Evolutionary conservation across 2,329 filamentous ascomycete species (phyloP).

Genomic region (Sporothrix variecibatus): DNA sequence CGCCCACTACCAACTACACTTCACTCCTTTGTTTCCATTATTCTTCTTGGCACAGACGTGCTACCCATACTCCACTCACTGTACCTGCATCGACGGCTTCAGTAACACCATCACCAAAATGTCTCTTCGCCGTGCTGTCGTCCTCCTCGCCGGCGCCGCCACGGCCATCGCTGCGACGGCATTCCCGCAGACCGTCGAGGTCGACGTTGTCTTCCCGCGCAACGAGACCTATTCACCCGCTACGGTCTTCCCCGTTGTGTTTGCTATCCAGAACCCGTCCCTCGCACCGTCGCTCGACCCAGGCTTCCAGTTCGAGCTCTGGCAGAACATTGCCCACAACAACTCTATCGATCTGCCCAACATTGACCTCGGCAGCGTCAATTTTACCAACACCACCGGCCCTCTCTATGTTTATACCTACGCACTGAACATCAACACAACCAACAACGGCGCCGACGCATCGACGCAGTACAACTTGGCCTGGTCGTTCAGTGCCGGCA

Average conservation of each 20-base stretch:
- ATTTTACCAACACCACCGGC: conserved; percentile 15
- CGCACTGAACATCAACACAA: conserved; percentile 5
- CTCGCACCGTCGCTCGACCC: conserved; percentile 30
- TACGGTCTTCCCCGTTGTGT: conserved; percentile 35
- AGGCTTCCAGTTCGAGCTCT: conserved; percentile 2
- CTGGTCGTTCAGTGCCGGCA: conserved; percentile 15
- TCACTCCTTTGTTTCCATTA: neutral
- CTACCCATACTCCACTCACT: neutral
- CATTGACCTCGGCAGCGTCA: conserved; percentile 20
- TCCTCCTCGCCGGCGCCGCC: neutral
- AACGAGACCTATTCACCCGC: conserved; percentile 38
- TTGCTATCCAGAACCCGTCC: conserved; percentile 35
- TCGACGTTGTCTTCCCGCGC: conserved; percentile 38
- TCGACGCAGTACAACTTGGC: conserved; percentile 10
- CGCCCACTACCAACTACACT: neutral
- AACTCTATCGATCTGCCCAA: neutral
- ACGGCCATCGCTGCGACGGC: neutral
- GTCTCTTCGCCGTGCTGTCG: neutral
- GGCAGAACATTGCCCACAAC: conserved; percentile 13
- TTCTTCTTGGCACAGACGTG: neutral
- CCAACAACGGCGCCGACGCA: neutral
- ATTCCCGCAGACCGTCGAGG: conserved; percentile 31
- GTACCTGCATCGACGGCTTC: neutral
- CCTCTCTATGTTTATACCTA: conserved; percentile 7
- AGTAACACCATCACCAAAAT: neutral